Evolutionary conservation across 73 alveolate genomes (phyloP).

Genomic region (Paramecium octaurelia): DNA sequence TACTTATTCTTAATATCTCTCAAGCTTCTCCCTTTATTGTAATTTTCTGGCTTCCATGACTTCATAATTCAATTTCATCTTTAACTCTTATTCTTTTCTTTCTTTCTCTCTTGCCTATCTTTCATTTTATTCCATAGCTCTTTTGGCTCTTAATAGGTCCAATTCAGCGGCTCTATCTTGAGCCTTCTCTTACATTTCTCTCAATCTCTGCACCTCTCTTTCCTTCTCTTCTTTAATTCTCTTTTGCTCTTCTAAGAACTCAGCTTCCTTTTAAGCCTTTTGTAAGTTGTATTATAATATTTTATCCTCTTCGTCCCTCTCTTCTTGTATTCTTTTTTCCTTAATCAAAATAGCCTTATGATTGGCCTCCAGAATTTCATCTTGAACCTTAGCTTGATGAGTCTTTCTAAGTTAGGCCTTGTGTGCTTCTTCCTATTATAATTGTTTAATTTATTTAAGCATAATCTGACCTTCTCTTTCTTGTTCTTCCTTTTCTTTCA

Average conservation of each 20-base stretch:
- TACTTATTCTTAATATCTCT: slow-evolving; percentile 65
- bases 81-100: slow-evolving; percentile 71
- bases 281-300: slow-evolving; percentile 74
- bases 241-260: slow-evolving; percentile 69
- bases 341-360: slow-evolving; percentile 72
- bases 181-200: slow-evolving; percentile 89
- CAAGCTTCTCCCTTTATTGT: slow-evolving; percentile 65
- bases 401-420: slow-evolving; percentile 65
- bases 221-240: slow-evolving; percentile 87
- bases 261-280: slow-evolving; percentile 86
- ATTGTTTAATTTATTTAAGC: slow-evolving; percentile 69
- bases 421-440: slow-evolving; percentile 75
- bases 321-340: slow-evolving; percentile 71
- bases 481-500: slow-evolving; percentile 73
- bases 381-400: slow-evolving; percentile 59
- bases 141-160: slow-evolving; percentile 87
- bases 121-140: slow-evolving; percentile 87
- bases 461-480: slow-evolving; percentile 79
- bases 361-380: slow-evolving; percentile 79
- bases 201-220: slow-evolving; percentile 83
- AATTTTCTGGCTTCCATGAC: slow-evolving; percentile 73
- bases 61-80: slow-evolving; percentile 75
- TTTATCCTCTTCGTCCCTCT: slow-evolving; percentile 77
- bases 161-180: slow-evolving; percentile 85
- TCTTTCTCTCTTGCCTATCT: slow-evolving; percentile 87